Percentiles rank a stretch among this genome's conserved stretches.
These are phyloP conservation scores for Agaricus blazei DNA, from an alignment of 768 basidiomycete genomes.

Conservation along the genomic window DNA sequence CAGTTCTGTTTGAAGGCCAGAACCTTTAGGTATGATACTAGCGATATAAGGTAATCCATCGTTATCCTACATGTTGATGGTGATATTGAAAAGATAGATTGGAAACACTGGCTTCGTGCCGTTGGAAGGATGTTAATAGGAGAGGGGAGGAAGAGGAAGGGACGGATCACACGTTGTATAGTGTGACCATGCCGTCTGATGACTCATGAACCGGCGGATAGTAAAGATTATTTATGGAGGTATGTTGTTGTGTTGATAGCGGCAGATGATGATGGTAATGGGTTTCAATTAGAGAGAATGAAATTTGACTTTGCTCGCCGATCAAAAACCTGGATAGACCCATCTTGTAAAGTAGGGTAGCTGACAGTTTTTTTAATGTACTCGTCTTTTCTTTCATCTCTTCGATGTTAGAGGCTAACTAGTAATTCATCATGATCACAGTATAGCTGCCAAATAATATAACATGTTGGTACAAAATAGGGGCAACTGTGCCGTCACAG, in stretches of 20 bases:
- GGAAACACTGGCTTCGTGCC: conserved; percentile 46
- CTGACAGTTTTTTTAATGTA: conserved; percentile 37
- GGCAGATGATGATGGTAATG: conserved; percentile 6
- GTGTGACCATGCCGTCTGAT: conserved; percentile 42
- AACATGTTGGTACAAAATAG: conserved; percentile 11
- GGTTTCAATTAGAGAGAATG: conserved; percentile 3
- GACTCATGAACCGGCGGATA: conserved; percentile 50
- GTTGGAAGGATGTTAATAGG: conserved; percentile 36
- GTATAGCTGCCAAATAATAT: too few relatives aligned
- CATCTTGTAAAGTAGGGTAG: conserved; percentile 51
- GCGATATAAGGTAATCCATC: conserved; percentile 40
- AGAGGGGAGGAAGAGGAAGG: conserved; percentile 18
- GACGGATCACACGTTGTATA: conserved; percentile 52
- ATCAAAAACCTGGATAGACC: conserved; percentile 53
- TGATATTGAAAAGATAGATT: conserved; percentile 32
- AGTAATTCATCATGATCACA: too few relatives aligned
- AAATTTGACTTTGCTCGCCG: conserved; percentile 33
- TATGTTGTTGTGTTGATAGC: conserved; percentile 42
- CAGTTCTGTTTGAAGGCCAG: conserved; percentile 42
- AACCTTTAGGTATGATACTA: conserved; percentile 34
- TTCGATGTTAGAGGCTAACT: conserved; percentile 15
- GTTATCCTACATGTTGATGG: conserved; percentile 18
- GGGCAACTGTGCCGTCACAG: too few relatives aligned
- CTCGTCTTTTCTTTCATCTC: background rate
- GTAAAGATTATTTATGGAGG: conserved; percentile 30